phyloP scores from a whole-genome alignment of 495 filamentous ascomycete species.

The Xylaria castorea region DNA sequence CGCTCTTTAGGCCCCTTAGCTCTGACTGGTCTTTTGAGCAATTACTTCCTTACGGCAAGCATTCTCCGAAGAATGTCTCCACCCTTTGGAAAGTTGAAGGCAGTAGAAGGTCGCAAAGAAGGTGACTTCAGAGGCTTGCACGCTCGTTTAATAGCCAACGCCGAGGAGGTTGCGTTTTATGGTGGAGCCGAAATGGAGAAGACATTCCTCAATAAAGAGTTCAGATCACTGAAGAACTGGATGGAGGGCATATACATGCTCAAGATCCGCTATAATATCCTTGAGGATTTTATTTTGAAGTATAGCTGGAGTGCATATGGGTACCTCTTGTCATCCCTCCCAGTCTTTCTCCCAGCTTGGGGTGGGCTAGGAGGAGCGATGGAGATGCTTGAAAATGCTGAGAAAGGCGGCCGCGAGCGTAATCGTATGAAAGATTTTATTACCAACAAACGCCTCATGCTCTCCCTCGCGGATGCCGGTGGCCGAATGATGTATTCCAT shows the following conservation, averaged over 20 bases:
- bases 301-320: constrained; percentile 99
- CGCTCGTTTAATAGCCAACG: constrained; percentile 91
- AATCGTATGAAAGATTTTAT: constrained; percentile 98
- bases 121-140: constrained; percentile 93
- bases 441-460: constrained; percentile 98
- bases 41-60: constrained; percentile 91
- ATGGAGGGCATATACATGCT: constrained; percentile 97
- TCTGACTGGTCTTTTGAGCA: constrained; percentile 81
- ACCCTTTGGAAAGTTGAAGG: constrained; percentile 95
- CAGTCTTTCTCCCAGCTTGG: constrained; percentile 95
- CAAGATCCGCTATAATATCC: constrained; percentile 97
- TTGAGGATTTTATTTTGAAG: constrained; percentile 97
- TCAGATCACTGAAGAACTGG: constrained; percentile 87
- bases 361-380: constrained; percentile 77
- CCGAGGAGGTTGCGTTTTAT: constrained; percentile 99
- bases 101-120: constrained; percentile 90
- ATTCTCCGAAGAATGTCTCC: constrained; percentile 86
- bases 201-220: constrained; percentile 84
- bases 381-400: constrained; percentile 61
- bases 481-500: constrained; percentile 99
- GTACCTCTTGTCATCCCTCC: constrained; percentile 89
- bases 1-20: constrained; percentile 91
- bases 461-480: constrained; percentile 95
- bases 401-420: constrained; percentile 68
- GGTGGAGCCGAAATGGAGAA: constrained; percentile 93